These are phyloP conservation scores for Aureobasidium sp. DNA, from an alignment of 2,329 filamentous ascomycete genomes.

Conservation along the genomic window DNA sequence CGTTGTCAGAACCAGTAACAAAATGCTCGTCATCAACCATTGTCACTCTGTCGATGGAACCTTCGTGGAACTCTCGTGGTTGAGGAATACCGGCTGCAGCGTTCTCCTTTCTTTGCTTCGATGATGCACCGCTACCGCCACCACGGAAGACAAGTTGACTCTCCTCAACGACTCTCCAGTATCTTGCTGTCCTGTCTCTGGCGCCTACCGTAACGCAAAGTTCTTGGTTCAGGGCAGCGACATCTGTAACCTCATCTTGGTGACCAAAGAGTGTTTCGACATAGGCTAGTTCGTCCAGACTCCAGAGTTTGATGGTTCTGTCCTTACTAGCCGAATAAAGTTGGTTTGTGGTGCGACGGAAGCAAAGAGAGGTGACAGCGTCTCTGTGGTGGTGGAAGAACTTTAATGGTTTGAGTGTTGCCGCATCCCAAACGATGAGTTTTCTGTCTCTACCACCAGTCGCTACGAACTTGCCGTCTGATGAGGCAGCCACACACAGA, in stretches of 20 bases:
- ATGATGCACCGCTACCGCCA: constrained; percentile 44
- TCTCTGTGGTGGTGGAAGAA: constrained; percentile 91
- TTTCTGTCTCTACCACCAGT: constrained; percentile 81
- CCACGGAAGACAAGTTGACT: constrained; percentile 92
- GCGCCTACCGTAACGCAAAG: constrained; percentile 86
- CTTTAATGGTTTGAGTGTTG: constrained; percentile 66
- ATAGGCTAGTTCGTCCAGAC: constrained; percentile 82
- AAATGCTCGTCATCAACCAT: constrained; percentile 85
- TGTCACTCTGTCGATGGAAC: constrained; percentile 84
- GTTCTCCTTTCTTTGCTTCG: constrained; percentile 39
- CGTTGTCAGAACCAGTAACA: constrained; percentile 89
- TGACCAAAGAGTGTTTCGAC: constrained; percentile 95
- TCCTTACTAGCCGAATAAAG: constrained; percentile 87
- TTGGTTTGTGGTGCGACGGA: constrained; percentile 67
- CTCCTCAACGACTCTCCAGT: constrained; percentile 97
- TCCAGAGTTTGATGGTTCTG: constrained; percentile 93
- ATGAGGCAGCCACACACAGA: constrained; percentile 73
- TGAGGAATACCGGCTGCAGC: constrained; percentile 26
- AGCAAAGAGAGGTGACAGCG: constrained; percentile 73
- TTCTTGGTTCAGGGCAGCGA: constrained; percentile 76
- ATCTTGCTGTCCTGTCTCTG: constrained; percentile 78
- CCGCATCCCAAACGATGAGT: constrained; percentile 81
- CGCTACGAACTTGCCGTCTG: constrained; percentile 82
- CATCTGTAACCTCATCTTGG: constrained; percentile 79
- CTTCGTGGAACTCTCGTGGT: constrained; percentile 53